Percentiles rank a stretch among this genome's conserved stretches.
Evolutionary conservation across 1,284 basidiomycete genomes (phyloP).

Genomic region (Anthracocystis setariae): DNA sequence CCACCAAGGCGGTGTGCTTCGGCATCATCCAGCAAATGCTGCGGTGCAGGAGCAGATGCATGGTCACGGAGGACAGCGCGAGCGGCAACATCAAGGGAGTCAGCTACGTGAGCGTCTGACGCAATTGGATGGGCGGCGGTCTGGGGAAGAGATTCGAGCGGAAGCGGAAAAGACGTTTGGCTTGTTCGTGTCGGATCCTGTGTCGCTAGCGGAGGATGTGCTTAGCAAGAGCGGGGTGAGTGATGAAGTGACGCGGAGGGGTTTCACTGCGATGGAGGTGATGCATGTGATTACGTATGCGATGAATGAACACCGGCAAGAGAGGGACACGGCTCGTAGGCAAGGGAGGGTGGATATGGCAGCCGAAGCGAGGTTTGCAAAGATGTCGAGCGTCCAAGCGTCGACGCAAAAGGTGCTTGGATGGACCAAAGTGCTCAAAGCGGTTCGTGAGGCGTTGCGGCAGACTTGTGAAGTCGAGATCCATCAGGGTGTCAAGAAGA

Average conservation of each 20-base stretch:
- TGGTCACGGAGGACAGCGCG: neutral
- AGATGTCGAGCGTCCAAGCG: conserved; percentile 9
- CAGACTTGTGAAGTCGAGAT: neutral
- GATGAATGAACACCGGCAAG: conserved; percentile 7
- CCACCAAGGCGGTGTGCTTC: neutral
- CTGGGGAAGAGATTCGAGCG: neutral
- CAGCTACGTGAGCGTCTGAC: too few relatives aligned
- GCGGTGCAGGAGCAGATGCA: neutral
- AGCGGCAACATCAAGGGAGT: conserved; percentile 2
- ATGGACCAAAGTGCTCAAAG: conserved; percentile 17
- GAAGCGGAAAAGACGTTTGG: conserved; percentile 12
- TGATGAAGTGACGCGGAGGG: conserved; percentile 4
- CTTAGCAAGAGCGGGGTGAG: conserved; percentile 2
- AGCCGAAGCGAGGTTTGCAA: conserved; percentile 9
- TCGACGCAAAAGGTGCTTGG: conserved; percentile 7
- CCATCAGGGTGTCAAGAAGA: neutral
- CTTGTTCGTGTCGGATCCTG: conserved; percentile 22
- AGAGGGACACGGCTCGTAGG: conserved; percentile 10
- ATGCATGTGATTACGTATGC: conserved; percentile 21
- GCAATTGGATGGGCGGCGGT: too few relatives aligned
- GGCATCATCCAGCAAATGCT: neutral
- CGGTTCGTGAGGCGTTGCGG: neutral
- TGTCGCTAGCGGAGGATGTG: conserved; percentile 42
- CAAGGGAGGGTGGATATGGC: neutral
- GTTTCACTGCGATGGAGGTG: conserved; percentile 30